phyloP scores from a whole-genome alignment of 495 filamentous ascomycete species.

The Hamigera avellanea region DNA sequence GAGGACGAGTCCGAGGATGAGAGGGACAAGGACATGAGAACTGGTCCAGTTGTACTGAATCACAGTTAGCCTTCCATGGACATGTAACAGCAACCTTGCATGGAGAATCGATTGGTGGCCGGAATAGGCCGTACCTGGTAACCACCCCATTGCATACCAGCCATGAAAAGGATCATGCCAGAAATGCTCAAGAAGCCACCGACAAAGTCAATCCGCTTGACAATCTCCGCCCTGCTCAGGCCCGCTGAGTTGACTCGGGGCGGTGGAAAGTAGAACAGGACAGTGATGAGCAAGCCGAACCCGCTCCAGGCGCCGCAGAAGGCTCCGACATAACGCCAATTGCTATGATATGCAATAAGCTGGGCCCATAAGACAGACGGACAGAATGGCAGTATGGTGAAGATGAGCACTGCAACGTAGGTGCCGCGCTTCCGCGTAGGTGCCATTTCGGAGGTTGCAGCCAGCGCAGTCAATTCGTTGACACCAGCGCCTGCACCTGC shows the following conservation, averaged over 20 bases:
- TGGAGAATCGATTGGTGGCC: background rate
- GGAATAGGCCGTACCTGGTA: conserved; percentile 36
- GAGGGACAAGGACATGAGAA: conserved; percentile 46
- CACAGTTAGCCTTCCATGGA: no score
- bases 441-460: conserved; percentile 57
- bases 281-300: conserved; percentile 48
- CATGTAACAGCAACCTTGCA: background rate
- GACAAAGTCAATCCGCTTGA: conserved; percentile 50
- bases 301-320: conserved; percentile 50
- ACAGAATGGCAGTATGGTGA: conserved; percentile 58
- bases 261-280: conserved; percentile 57
- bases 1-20: conserved; percentile 43
- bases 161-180: conserved; percentile 54
- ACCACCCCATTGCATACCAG: conserved; percentile 57
- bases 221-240: conserved; percentile 34
- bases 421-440: conserved; percentile 55
- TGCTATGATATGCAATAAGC: conserved; percentile 45
- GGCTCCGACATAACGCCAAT: conserved; percentile 55
- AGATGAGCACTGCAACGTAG: conserved; percentile 55
- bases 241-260: conserved; percentile 43
- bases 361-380: conserved; percentile 61
- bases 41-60: conserved; percentile 47
- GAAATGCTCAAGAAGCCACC: conserved; percentile 56
- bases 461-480: conserved; percentile 56
- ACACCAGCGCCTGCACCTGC: conserved; percentile 53